phyloP scores from a whole-genome alignment of 164 flowering plant genomes.

The Cinnamomum micranthum region DNA sequence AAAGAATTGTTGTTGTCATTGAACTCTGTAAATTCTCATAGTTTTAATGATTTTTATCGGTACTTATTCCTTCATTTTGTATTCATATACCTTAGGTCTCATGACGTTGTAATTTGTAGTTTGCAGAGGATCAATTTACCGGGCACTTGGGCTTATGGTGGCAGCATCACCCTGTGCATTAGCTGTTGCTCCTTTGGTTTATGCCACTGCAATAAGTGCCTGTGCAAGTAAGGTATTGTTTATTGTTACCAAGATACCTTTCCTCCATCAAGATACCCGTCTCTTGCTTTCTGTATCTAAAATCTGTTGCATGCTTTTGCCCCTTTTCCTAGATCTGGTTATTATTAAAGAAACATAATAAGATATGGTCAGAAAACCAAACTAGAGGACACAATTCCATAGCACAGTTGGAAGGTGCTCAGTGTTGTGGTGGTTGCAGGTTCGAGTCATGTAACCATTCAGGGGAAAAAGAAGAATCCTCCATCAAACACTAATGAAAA shows the following conservation, averaged over 20 bases:
- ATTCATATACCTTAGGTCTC: not conserved
- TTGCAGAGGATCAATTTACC: constrained; percentile 94
- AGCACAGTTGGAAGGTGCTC: too few species aligned
- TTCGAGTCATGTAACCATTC: too few species aligned
- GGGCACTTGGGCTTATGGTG: constrained; percentile 98
- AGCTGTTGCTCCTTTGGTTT: constrained; percentile 97
- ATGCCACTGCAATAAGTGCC: constrained; percentile 94
- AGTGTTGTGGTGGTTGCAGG: too few species aligned
- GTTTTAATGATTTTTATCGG: not conserved
- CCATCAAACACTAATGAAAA: too few species aligned
- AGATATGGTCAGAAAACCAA: too few species aligned
- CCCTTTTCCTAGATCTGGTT: too few species aligned
- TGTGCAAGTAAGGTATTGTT: constrained; percentile 87
- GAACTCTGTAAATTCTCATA: not conserved
- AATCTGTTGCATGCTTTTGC: too few species aligned
- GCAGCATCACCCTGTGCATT: constrained; percentile 99
- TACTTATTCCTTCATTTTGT: not conserved
- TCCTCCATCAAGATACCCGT: not conserved
- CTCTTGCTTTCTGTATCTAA: too few species aligned
- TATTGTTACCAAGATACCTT: not conserved
- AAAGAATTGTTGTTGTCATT: not conserved
- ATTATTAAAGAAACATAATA: too few species aligned
- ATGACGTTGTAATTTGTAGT: constrained; percentile 35
- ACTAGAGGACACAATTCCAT: too few species aligned
- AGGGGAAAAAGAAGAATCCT: too few species aligned